Conservation (phyloP, 257 asterid genomes). For the Solanum virginianum region DNA sequence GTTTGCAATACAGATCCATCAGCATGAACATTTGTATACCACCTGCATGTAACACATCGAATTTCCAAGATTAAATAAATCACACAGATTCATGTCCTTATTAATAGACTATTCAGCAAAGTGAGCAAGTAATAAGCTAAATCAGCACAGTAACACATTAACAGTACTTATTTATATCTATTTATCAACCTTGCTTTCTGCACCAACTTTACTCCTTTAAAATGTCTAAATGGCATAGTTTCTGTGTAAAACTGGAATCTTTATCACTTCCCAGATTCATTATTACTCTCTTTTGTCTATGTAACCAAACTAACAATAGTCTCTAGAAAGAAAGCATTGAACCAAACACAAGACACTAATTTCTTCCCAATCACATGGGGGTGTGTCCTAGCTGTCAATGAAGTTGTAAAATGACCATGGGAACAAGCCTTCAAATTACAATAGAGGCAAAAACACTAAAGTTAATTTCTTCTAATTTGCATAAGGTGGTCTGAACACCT, state of each 20-base stretch:
- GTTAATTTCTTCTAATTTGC: not conserved
- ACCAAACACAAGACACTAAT: not conserved
- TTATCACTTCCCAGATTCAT: not conserved
- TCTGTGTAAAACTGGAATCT: not conserved
- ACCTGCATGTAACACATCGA: conserved; percentile 38
- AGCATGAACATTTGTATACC: conserved; percentile 97
- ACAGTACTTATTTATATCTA: not conserved
- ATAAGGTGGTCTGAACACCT: not conserved
- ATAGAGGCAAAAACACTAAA: not conserved
- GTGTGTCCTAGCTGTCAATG: too few species aligned
- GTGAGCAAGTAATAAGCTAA: not conserved
- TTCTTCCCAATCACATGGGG: too few species aligned
- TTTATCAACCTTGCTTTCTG: not conserved
- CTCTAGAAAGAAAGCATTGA: not conserved
- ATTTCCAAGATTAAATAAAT: not conserved
- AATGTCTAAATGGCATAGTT: not conserved
- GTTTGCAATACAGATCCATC: conserved; percentile 81
- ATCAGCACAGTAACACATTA: not conserved
- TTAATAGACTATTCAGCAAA: not conserved
- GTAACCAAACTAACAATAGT: not conserved
- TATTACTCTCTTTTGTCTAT: not conserved
- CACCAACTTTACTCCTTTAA: not conserved
- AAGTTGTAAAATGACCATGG: not conserved
- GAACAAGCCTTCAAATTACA: not conserved
- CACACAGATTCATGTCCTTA: not conserved